Conservation (phyloP, 148 eudicot species). For the Euryodendron excelsum region DNA sequence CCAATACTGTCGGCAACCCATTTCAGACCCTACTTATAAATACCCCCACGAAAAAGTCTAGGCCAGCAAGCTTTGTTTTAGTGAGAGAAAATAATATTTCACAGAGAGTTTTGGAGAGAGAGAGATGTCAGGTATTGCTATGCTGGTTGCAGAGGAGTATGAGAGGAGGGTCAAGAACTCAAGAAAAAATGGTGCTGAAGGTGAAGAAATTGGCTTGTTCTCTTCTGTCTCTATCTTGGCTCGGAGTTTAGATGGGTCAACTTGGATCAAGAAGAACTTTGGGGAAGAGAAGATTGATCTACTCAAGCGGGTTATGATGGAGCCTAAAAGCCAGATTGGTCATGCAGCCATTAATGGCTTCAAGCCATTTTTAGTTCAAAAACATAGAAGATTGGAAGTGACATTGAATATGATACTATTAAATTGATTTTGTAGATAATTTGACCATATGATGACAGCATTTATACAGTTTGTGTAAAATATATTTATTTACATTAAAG, state of each 20-base stretch:
- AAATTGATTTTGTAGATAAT: too few relatives aligned
- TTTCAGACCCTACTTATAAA: not conserved
- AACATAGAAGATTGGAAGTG: too few relatives aligned
- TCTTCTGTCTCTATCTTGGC: conserved; percentile 22
- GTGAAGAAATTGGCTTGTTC: conserved; percentile 21
- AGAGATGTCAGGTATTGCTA: conserved; percentile 78
- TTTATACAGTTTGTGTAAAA: too few relatives aligned
- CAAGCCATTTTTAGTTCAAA: too few relatives aligned
- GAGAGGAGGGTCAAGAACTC: conserved; percentile 62
- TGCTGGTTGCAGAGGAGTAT: conserved; percentile 83
- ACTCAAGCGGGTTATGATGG: conserved; percentile 20
- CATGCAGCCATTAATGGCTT: conserved; percentile 56
- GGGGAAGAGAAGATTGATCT: conserved; percentile 20
- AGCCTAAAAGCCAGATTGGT: conserved; percentile 49
- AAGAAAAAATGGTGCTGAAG: conserved; percentile 27
- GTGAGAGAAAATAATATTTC: not conserved
- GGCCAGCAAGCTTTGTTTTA: not conserved
- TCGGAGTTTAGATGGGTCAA: conserved; percentile 17
- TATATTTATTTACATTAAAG: too few relatives aligned
- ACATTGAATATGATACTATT: too few relatives aligned
- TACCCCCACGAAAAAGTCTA: not conserved
- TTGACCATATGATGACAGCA: too few relatives aligned
- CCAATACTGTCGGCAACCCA: conserved; percentile 1
- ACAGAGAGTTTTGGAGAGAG: conserved; percentile 7
- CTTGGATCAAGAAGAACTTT: conserved; percentile 19